Evolutionary conservation across 2,329 filamentous ascomycete species (phyloP).

Genomic region (Epichloe typhina): DNA sequence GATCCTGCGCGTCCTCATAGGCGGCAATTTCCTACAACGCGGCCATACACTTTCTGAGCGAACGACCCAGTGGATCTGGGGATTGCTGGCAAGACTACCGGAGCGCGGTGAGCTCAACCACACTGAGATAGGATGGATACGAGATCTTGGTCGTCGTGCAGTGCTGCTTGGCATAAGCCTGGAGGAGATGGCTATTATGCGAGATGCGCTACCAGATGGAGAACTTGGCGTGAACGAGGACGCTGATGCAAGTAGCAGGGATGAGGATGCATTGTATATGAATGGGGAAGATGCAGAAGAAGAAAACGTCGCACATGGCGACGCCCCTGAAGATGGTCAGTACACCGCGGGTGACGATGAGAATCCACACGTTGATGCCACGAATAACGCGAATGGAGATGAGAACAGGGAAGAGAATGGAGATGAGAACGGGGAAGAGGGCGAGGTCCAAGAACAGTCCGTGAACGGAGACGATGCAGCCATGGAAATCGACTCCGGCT

Average conservation of each 20-base stretch:
- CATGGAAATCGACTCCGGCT: conserved; percentile 29
- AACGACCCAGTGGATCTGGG: conserved; percentile 77
- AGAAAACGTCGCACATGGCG: neutral
- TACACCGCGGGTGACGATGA: conserved; percentile 9
- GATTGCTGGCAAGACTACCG: conserved; percentile 60
- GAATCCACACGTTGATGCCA: neutral
- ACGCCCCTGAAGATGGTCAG: neutral
- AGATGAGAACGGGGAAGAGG: conserved; percentile 7
- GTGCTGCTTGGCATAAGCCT: conserved; percentile 44
- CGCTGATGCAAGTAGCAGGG: conserved; percentile 31
- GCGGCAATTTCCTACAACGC: conserved; percentile 48
- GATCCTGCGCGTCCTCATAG: conserved; percentile 53
- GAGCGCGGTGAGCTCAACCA: conserved; percentile 64
- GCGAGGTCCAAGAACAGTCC: conserved; percentile 1
- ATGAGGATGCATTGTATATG: conserved; percentile 21
- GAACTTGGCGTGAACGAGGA: conserved; percentile 30
- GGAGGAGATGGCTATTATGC: conserved; percentile 36
- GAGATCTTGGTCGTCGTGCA: conserved; percentile 69
- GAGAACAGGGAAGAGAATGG: conserved; percentile 6
- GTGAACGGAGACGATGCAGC: conserved; percentile 21
- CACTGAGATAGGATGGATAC: conserved; percentile 59
- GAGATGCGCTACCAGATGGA: conserved; percentile 28
- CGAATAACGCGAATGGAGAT: neutral
- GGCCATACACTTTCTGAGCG: conserved; percentile 47
- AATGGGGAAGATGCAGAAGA: conserved; percentile 12